Base-by-base conservation (phyloP, 768 basidiomycete genomes). In the Hebeloma cylindrosporum region DNA sequence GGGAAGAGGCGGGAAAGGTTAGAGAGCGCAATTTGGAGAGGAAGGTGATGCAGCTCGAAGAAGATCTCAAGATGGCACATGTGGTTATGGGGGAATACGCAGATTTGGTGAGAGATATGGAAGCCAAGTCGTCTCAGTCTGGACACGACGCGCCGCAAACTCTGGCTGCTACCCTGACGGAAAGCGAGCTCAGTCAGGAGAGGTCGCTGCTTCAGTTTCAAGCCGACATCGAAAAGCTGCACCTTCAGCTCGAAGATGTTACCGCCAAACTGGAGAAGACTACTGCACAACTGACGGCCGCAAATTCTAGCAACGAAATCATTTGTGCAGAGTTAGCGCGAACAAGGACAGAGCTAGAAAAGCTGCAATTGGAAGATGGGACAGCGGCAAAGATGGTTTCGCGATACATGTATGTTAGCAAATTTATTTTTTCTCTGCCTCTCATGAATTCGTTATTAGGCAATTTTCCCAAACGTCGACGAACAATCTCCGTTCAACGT, bases 361-460 rank as follows among this genome's bases (percentile, higher is more conserved):
- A 68, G 53, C 67, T 78, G 35, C 66, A 70, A 51, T 60, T 80
- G 13, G 85, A 90, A 37, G 87, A 91, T 45, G 76, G 71, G n/a
- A 77, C 83, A 0, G 88, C 89, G 2, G 82, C 83, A 9, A 86
- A 82, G 56, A 86, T 91, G 79, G 89, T 93, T 21, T 79, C 87
- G 20, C 78, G 86, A 27, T 92, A 92, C 60, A 92, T 91, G 89
- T 89, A 53, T 43, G 82, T 69, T n/a, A n/a, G n/a, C n/a, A 11
- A 18, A 8, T 32, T 27, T 35, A 13, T 23, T 39, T n/a, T 36
- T 25, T 38, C 7, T 28, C 31, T 25, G 31, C 29, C 29, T 23
- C 6, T 16, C 43, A 46, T 36, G 11, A 21, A 9, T 5, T 40
- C 21, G 11, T 29, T 8, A 37, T 33, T 16, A 90, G 89, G 89